Conservation (phyloP, 2,329 filamentous ascomycete species). For the Eurotiales sp. region DNA sequence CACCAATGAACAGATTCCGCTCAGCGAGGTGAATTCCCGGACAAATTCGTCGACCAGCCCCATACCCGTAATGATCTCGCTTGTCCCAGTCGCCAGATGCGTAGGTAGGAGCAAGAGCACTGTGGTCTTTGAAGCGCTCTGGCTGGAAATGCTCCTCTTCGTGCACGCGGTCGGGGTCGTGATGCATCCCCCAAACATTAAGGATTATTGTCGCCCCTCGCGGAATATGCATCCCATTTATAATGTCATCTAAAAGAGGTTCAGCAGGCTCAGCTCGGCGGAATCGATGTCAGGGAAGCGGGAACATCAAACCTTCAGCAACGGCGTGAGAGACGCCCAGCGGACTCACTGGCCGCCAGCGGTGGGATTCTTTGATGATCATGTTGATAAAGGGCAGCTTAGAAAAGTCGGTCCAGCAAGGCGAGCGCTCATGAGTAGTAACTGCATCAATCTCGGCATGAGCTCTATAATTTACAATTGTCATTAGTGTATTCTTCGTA, state of each 20-base stretch:
- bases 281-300: not conserved
- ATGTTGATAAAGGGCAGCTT: too few relatives aligned
- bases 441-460: too few relatives aligned
- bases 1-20: slow-evolving; percentile 46
- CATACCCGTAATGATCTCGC: slow-evolving; percentile 32
- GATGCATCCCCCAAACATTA: slow-evolving; percentile 45
- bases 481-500: slow-evolving; percentile 44
- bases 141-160: not conserved
- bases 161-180: too few relatives aligned
- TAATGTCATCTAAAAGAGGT: slow-evolving; percentile 34
- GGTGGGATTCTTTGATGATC: too few relatives aligned
- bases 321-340: too few relatives aligned
- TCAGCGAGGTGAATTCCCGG: slow-evolving; percentile 49
- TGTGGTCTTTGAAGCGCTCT: slow-evolving; percentile 23
- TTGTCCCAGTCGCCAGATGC: too few relatives aligned
- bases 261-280: not conserved
- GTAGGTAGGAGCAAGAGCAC: slow-evolving; percentile 24
- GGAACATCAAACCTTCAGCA: slow-evolving; percentile 19
- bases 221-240: slow-evolving; percentile 46
- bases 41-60: slow-evolving; percentile 23
- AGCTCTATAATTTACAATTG: too few relatives aligned
- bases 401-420: too few relatives aligned
- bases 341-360: too few relatives aligned
- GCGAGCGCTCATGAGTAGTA: too few relatives aligned
- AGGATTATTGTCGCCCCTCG: slow-evolving; percentile 43